phyloP scores from a whole-genome alignment of 2,329 filamentous ascomycete species.

The Immersiporthe knoxdaviesiana region DNA sequence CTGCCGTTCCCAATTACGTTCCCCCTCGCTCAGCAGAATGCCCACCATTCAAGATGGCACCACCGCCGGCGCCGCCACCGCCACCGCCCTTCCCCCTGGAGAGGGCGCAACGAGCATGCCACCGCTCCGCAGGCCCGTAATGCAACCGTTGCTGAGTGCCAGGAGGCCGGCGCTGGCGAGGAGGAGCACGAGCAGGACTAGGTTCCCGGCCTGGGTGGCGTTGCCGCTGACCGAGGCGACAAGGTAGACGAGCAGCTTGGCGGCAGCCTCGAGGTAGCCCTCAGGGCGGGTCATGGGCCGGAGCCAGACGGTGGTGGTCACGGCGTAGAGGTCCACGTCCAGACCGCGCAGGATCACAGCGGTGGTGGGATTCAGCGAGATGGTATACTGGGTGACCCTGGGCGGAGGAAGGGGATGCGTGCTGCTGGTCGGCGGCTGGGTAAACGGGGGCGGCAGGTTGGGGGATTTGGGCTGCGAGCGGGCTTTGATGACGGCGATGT shows the following conservation, averaged over 20 bases:
- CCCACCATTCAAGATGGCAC: background rate
- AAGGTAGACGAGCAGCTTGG: conserved; percentile 62
- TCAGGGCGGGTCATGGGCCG: conserved; percentile 54
- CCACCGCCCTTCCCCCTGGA: conserved; percentile 22
- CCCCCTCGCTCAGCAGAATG: background rate
- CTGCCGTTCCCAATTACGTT: background rate
- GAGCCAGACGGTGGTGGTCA: conserved; percentile 62
- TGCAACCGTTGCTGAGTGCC: conserved; percentile 56
- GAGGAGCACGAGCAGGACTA: conserved; percentile 55
- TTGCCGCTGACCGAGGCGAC: conserved; percentile 60
- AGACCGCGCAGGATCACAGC: conserved; percentile 55
- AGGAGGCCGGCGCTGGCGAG: conserved; percentile 57
- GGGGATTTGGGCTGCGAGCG: conserved; percentile 40
- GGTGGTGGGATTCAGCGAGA: conserved; percentile 26
- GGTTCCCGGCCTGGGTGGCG: conserved; percentile 54
- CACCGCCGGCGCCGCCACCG: background rate
- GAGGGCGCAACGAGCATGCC: conserved; percentile 48
- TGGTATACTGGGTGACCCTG: conserved; percentile 23
- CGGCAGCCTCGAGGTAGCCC: conserved; percentile 54
- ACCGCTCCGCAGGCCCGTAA: conserved; percentile 53
- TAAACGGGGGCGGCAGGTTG: conserved; percentile 15
- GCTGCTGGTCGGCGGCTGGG: conserved; percentile 13
- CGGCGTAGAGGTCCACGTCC: conserved; percentile 60
- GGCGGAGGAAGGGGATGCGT: conserved; percentile 30
- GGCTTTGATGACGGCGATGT: conserved; percentile 59